Percentiles rank a stretch among this genome's conserved stretches.
Conservation (phyloP, 1,284 basidiomycete species). For the Ceratobasidium sp. region DNA sequence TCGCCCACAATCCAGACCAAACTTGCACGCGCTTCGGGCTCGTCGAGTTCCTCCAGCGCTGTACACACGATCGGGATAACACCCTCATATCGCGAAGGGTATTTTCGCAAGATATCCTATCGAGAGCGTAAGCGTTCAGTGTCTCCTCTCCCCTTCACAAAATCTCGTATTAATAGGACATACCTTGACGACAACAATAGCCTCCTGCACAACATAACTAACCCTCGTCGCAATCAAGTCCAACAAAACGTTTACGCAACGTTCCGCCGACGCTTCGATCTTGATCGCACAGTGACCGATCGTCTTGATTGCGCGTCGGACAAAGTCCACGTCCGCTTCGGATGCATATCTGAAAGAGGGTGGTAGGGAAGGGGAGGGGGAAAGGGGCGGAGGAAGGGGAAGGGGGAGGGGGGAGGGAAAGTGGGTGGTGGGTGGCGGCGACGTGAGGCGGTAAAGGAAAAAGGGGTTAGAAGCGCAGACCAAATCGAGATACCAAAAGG, state of each 20-base stretch:
- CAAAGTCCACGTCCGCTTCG: slow-evolving; percentile 99
- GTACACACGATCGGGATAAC: slow-evolving; percentile 96
- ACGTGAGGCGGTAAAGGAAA: no score
- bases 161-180: slow-evolving; percentile 48
- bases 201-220: slow-evolving; percentile 98
- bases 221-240: slow-evolving; percentile 94
- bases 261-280: slow-evolving; percentile 91
- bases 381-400: not conserved
- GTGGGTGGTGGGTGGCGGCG: no score
- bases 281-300: slow-evolving; percentile 98
- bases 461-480: no score
- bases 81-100: slow-evolving; percentile 97
- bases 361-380: not conserved
- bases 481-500: not conserved
- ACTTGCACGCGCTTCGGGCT: slow-evolving; percentile 97
- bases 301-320: slow-evolving; percentile 92
- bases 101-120: slow-evolving; percentile 97
- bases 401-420: no score
- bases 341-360: slow-evolving; percentile 81
- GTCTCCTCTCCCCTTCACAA: no score
- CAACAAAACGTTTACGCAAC: slow-evolving; percentile 93
- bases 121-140: no score
- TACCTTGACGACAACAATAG: slow-evolving; percentile 98
- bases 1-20: slow-evolving; percentile 99
- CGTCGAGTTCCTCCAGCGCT: slow-evolving; percentile 96